Evolutionary conservation across 768 basidiomycete species (phyloP).

Genomic region (Chalciporus pseudorubinellus): DNA sequence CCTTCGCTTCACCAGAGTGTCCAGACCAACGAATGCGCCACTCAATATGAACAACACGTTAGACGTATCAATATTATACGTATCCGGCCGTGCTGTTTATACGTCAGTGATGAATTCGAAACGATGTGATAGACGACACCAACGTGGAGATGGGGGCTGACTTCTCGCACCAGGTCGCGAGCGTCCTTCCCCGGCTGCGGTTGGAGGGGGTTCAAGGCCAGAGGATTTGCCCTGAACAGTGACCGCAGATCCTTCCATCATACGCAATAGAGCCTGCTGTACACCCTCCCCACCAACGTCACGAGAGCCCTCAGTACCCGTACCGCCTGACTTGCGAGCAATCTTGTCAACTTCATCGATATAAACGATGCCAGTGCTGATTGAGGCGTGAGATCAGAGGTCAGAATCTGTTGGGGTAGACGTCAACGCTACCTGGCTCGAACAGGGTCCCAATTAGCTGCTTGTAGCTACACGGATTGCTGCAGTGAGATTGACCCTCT

Average conservation of each 20-base stretch:
- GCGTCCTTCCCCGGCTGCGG: conserved; percentile 43
- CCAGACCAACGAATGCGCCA: conserved; percentile 93
- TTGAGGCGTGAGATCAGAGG: conserved; percentile 6
- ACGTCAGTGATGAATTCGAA: neutral
- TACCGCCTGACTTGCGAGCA: conserved; percentile 53
- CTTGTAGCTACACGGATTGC: conserved; percentile 63
- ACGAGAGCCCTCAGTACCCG: conserved; percentile 66
- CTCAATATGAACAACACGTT: conserved; percentile 95
- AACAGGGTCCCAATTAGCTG: conserved; percentile 83
- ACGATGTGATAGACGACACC: conserved; percentile 1
- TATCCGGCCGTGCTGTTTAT: conserved; percentile 55
- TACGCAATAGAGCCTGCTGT: conserved; percentile 86
- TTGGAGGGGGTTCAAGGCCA: conserved; percentile 44
- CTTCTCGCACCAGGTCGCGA: conserved; percentile 50
- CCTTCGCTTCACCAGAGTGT: conserved; percentile 74
- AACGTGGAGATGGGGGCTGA: conserved; percentile 34
- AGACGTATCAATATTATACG: conserved; percentile 78
- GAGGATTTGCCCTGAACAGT: conserved; percentile 75
- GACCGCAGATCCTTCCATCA: conserved; percentile 91
- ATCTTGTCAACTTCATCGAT: conserved; percentile 98
- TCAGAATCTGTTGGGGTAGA: neutral
- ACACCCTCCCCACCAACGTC: conserved; percentile 97
- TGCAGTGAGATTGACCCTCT: neutral
- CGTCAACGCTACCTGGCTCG: conserved; percentile 70
- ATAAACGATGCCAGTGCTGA: conserved; percentile 89